phyloP scores from a whole-genome alignment of 768 basidiomycete genomes.

The Lentinula guzmanii region DNA sequence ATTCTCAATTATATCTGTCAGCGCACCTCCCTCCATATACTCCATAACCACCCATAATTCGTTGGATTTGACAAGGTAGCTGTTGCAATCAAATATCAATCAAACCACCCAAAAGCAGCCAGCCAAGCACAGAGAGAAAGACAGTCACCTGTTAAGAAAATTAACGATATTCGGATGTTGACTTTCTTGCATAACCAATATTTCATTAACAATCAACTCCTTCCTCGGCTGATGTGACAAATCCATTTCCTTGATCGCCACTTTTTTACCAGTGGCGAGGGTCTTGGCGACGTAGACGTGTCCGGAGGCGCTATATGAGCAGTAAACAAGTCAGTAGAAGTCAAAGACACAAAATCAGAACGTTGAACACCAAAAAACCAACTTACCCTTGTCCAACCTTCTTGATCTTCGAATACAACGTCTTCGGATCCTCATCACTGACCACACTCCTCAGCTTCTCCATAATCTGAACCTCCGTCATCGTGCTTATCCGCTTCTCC shows the following conservation, averaged over 20 bases:
- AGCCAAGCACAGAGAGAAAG: background rate
- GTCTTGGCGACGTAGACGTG: conserved; percentile 98
- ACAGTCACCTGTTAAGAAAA: conserved; percentile 54
- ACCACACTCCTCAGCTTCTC: conserved; percentile 92
- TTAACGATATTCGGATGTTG: conserved; percentile 98
- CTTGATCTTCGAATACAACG: conserved; percentile 92
- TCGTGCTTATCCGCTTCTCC: conserved; percentile 89
- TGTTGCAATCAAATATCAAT: conserved; percentile 12
- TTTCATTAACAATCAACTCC: conserved; percentile 97
- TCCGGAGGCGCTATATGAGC: conserved; percentile 74
- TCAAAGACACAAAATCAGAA: background rate
- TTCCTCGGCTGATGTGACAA: conserved; percentile 91
- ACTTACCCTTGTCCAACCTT: conserved; percentile 98
- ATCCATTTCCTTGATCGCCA: conserved; percentile 99
- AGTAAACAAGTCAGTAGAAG: background rate
- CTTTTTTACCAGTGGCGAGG: conserved; percentile 75
- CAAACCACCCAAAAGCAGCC: background rate
- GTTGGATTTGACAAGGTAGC: conserved; percentile 80
- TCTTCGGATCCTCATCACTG: conserved; percentile 78
- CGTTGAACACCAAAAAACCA: conserved; percentile 6
- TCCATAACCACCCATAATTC: conserved; percentile 99
- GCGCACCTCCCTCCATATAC: conserved; percentile 96
- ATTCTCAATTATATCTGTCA: conserved; percentile 97
- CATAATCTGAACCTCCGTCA: conserved; percentile 99
- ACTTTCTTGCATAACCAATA: conserved; percentile 97